Evolutionary conservation across 768 basidiomycete species (phyloP), one percentile per base, ranked within the genome.

Genomic region (Baorangia bicolor): DNA sequence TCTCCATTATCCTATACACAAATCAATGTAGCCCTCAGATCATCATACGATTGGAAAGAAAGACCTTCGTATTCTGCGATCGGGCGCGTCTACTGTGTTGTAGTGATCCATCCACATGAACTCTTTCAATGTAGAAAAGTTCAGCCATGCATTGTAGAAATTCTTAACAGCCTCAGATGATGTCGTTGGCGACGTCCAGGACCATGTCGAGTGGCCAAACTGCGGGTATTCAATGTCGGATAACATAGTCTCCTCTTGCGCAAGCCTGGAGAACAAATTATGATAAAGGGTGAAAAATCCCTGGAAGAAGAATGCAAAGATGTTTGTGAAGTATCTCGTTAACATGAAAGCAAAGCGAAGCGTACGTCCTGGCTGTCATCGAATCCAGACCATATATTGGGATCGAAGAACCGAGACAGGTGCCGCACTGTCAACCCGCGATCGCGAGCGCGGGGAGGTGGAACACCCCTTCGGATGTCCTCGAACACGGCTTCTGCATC

Each of bases 281-380:
- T 87, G 83, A 69, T 94, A 98, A 11, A 98, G 82, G 0, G 86
- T 83, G 72, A 85, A 98, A 76, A 97, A 98, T 39, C 92, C 82
- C 94, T 99, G 64, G 21, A 43, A 31, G 38, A 41, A 55, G 12
- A 14, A 3, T 4, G 16, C 9, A 20, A 14, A 30, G 45, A 49
- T 40, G 33, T 40, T 16, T 11, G 10, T 33, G 27, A 34, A 16
- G 31, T 4, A 28, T 21, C 20, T 34, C 18, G 20, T 7, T 30
- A 28, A 54, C 37, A 53, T 10, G 39, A 34, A 20, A 40, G n/a
- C 18, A 43, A 53, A 50, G 20, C 54, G 23, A 50, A 20, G 73
- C 80, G 33, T 68, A 90, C 87, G 59, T 84, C 76, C 38, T 80
- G 76, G 16, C 75, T 74, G 58, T 91, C 88, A 55, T 84, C 86